Conservation (phyloP, 1,139 yeast species). For the Blastobotrys aristatus region DNA sequence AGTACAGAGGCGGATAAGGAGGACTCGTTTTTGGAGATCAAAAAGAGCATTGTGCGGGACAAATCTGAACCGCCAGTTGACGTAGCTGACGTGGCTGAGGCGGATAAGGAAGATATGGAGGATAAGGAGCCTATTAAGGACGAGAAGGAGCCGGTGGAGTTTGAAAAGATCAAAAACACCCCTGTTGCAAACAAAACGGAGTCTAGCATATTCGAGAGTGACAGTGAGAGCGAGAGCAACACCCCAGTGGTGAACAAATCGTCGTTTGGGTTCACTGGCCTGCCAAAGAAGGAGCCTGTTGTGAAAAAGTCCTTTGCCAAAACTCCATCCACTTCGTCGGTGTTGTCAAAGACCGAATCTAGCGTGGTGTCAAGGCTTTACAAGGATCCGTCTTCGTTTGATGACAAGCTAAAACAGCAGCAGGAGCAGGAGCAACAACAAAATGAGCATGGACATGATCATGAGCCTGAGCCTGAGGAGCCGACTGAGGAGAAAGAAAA, state of each 20-base stretch:
- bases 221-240: constrained; percentile 22
- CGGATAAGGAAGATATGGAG: background rate
- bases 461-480: too few relatives aligned
- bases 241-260: constrained; percentile 20
- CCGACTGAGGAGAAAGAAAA: background rate
- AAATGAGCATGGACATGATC: background rate
- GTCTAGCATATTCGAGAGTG: constrained; percentile 7
- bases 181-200: background rate
- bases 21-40: background rate
- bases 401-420: constrained; percentile 5
- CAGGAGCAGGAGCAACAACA: background rate
- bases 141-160: background rate
- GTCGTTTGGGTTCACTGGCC: constrained; percentile 40
- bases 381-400: constrained; percentile 14
- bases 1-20: background rate
- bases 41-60: background rate
- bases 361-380: constrained; percentile 11
- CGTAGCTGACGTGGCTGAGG: background rate
- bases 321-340: constrained; percentile 21
- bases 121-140: background rate
- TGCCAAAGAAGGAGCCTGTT: constrained; percentile 44
- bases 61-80: too few relatives aligned
- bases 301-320: constrained; percentile 36
- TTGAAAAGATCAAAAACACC: background rate
- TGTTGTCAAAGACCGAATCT: constrained; percentile 13